Base-by-base conservation (phyloP, 306 rosid species). In the Elaeagnus macrophylla region DNA sequence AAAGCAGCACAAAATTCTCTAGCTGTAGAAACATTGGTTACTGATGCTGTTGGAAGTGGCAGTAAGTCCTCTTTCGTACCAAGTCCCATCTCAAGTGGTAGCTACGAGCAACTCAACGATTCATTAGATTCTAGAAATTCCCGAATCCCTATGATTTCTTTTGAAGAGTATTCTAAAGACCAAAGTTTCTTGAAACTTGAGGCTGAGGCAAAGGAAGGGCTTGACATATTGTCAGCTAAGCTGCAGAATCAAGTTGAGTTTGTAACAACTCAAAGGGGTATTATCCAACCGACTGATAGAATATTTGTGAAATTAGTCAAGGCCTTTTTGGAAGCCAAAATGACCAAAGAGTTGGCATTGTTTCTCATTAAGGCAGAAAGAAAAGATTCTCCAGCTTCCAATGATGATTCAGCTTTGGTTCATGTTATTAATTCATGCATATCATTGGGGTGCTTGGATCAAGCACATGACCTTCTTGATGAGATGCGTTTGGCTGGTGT, bases 401-500 rank as follows among this genome's bases (percentile, higher is more conserved):
- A 73, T 41, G 94, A 89, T 44, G 72, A 81, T 64, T 85, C 89
- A 15, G 57, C 77, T 37, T 73, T 89, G 64, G 87, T 81, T 71
- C 89, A 85, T 67, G 95, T 83, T 59, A 79, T 81, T 38, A 83
- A 83, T 75, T 62, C 95, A 12, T 83, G 97, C 69, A 85, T 85
- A 58, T 79, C 75, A 12, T 80, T 78, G 54, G 97, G 95, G 63
- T 77, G 89, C 89, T 77, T 89, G 70, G 97, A 85, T 66, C 79
- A 89, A 67, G 95, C 94, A n/a, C 87, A 85, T 38, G 94, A 83
- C 83, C 95, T 89, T 65, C 81, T 89, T 35, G 89, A 89, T 53
- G 94, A 89, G 81, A 79, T 83, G 84, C 83, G 76, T 49, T 68
- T 89, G 67, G 94, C 97, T 53, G 87, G 95, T 69, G 62, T 83